phyloP scores from a whole-genome alignment of 805 yeast genomes.

The Wickerhamiella brachini region DNA sequence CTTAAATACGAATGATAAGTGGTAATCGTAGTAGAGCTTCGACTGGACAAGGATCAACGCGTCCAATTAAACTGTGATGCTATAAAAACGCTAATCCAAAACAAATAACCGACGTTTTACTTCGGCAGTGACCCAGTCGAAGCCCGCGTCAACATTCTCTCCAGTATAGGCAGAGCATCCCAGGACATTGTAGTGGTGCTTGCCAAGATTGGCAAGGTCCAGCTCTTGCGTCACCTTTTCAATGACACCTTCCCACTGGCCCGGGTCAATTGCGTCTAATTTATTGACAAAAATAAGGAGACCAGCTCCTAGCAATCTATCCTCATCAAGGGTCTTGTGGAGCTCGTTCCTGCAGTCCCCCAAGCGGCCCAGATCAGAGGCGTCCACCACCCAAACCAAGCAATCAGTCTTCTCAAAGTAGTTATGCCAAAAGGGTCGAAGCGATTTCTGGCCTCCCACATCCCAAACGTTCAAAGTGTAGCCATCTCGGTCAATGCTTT shows the following conservation, averaged over 20 bases:
- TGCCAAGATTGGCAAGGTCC: slow-evolving; percentile 23
- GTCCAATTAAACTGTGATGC: too few relatives aligned
- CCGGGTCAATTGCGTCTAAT: slow-evolving; percentile 31
- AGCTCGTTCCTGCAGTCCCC: slow-evolving; percentile 55
- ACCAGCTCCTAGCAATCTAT: slow-evolving; percentile 53
- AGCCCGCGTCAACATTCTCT: slow-evolving; percentile 26
- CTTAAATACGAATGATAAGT: too few relatives aligned
- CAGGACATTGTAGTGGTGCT: slow-evolving; percentile 30
- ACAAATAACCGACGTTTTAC: background rate
- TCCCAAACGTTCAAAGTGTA: slow-evolving; percentile 41
- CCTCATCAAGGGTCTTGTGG: slow-evolving; percentile 46
- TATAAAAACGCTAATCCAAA: background rate
- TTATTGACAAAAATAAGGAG: slow-evolving; percentile 65
- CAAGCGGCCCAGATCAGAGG: slow-evolving; percentile 43
- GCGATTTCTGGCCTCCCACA: slow-evolving; percentile 77
- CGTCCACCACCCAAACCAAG: slow-evolving; percentile 78
- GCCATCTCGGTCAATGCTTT: slow-evolving; percentile 32
- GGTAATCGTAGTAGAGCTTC: too few relatives aligned
- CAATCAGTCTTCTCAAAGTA: slow-evolving; percentile 75
- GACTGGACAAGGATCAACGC: too few relatives aligned
- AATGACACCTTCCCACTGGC: background rate
- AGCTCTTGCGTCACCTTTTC: slow-evolving; percentile 16
- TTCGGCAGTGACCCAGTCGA: slow-evolving; percentile 22
- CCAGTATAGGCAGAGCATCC: slow-evolving; percentile 40
- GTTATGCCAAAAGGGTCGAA: slow-evolving; percentile 86